Base-by-base conservation (phyloP, 78 protist species). In the Dictyostelium capitatum region DNA sequence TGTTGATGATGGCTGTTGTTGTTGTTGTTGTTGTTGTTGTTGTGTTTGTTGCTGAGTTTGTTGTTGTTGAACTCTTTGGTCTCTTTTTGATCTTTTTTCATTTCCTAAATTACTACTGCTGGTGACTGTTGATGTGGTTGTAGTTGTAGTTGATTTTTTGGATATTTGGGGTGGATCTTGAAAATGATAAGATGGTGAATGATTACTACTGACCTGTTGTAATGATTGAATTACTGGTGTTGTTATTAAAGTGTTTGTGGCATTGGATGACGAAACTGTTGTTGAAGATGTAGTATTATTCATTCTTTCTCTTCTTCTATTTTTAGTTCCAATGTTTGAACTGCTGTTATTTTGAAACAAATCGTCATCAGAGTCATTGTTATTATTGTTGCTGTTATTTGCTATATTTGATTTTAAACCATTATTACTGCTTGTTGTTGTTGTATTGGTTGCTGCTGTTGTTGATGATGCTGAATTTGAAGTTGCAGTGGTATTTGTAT, bases 21-120 rank as follows among this genome's bases (percentile, higher is more conserved):
- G 92, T 57, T 37, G 62, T 32, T 46, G n/a, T 78, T 59, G 92
- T 47, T 74, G 69, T 73, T 48, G 43, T 37, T 47, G 23, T 73
- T 41, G 30, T 4, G 8, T n/a, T n/a, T 67, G 73, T 25, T 75
- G 92, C 43, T 37, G 62, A 5, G 43, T 17, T 78, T 59, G 92
- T 59, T 74, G 92, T 59, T 74, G 43, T 37, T 47, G 23, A 73
- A 46, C 17, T 10, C 41, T 51, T 51, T 62, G 73, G 46, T 46
- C 48, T 10, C 50, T 30, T 37, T 46, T 41, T 56, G 75, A 17
- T 62, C 12, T 25, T 46, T 43, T 43, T 50, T 62, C 69, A 23
- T 41, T 37, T n/a, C 20, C 73, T 53, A 53, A 32, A 43, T 19
- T 79, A n/a, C 25, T 11, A 79, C 46, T 25, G 51, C 0, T 41